A percentile compares a stretch with the other conserved stretches of the same genome.
These are phyloP conservation scores for Madurella mycetomatis DNA, from an alignment of 2,329 filamentous ascomycete genomes.

Conservation along the genomic window DNA sequence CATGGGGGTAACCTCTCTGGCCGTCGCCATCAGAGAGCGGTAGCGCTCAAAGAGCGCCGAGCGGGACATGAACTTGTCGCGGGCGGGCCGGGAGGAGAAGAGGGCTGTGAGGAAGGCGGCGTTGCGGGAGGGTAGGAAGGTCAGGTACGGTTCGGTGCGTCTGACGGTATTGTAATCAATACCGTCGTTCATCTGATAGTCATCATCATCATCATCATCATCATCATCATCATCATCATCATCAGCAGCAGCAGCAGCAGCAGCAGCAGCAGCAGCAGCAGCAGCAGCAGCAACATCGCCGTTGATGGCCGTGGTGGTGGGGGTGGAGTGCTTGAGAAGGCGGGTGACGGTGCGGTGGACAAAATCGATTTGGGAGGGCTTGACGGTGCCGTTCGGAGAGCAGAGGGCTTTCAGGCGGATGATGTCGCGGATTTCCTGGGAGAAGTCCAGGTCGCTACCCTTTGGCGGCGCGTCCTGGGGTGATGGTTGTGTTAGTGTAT, in stretches of 20 bases:
- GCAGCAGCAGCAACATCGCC: background rate
- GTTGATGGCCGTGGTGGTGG: background rate
- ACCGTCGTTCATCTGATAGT: too few relatives aligned
- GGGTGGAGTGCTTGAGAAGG: slow-evolving; percentile 38
- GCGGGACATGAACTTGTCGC: slow-evolving; percentile 57
- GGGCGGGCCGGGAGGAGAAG: slow-evolving; percentile 43
- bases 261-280: too few relatives aligned
- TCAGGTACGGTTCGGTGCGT: slow-evolving; percentile 28
- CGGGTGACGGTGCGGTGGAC: slow-evolving; percentile 43
- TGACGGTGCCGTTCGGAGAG: slow-evolving; percentile 25
- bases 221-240: too few relatives aligned
- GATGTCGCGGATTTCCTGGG: slow-evolving; percentile 40
- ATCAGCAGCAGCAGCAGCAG: too few relatives aligned
- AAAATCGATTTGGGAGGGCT: slow-evolving; percentile 45
- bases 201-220: too few relatives aligned
- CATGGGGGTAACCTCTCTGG: background rate
- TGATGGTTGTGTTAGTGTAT: background rate
- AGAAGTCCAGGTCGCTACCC: slow-evolving; percentile 26
- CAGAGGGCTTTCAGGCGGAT: slow-evolving; percentile 44
- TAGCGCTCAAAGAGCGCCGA: slow-evolving; percentile 61
- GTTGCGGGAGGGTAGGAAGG: slow-evolving; percentile 45
- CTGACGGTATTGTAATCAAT: background rate
- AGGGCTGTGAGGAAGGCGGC: slow-evolving; percentile 40
- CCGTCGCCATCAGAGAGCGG: slow-evolving; percentile 31
- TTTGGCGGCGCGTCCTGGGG: slow-evolving; percentile 36